phyloP scores from a whole-genome alignment of 306 rosid species.

The Arachis stenosperma region DNA sequence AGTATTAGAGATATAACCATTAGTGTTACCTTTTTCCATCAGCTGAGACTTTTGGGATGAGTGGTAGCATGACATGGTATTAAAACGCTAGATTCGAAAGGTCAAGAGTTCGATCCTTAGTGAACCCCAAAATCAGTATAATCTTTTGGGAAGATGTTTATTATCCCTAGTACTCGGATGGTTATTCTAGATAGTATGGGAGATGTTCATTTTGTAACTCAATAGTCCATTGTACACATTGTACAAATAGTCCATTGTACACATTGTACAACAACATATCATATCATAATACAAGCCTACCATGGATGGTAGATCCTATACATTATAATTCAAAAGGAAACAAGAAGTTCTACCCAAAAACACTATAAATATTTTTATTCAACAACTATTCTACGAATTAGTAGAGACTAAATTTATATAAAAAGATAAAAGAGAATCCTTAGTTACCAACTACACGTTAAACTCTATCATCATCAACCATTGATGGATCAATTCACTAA shows the following conservation, averaged over 20 bases:
- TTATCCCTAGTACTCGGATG: no score
- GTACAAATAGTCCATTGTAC: background rate
- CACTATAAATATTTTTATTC: constrained; percentile 42
- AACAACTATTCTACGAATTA: constrained; percentile 32
- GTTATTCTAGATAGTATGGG: no score
- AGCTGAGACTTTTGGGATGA: no score
- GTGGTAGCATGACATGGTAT: no score
- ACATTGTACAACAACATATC: background rate
- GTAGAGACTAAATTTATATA: constrained; percentile 3
- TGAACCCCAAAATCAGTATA: no score
- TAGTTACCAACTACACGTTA: constrained; percentile 35
- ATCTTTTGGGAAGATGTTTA: no score
- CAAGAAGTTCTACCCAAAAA: constrained; percentile 16
- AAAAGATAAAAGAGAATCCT: constrained; percentile 23
- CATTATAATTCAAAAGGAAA: constrained; percentile 19
- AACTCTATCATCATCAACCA: constrained; percentile 39
- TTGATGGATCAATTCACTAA: constrained; percentile 25
- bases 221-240: no score
- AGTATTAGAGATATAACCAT: no score
- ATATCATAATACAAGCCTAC: constrained; percentile 1
- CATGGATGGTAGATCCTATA: constrained; percentile 30
- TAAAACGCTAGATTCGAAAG: no score
- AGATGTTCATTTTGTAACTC: no score
- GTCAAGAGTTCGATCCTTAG: no score
- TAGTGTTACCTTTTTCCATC: no score